Evolutionary conservation across 2,329 filamentous ascomycete species (phyloP).

Genomic region (Colletotrichum noveboracense): DNA sequence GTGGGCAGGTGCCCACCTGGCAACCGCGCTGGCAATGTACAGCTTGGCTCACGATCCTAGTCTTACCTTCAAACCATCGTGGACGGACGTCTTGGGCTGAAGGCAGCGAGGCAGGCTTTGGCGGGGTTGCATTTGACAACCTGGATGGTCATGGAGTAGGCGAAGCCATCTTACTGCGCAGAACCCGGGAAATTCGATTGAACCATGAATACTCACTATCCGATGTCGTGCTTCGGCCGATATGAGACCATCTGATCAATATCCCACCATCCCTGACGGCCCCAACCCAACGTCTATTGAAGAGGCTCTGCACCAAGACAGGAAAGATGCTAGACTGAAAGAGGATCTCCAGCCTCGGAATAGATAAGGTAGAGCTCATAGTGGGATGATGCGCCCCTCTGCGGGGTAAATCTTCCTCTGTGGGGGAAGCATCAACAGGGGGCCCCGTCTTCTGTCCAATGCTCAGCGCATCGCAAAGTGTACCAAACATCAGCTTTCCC

Average conservation of each 20-base stretch:
- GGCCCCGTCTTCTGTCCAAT: background rate
- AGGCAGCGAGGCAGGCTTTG: background rate
- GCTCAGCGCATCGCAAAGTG: background rate
- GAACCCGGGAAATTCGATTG: background rate
- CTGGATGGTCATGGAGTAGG: background rate
- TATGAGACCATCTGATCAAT: background rate
- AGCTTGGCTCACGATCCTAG: background rate
- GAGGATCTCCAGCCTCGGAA: background rate
- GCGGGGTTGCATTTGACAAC: background rate
- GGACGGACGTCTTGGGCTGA: background rate
- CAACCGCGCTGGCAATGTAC: background rate
- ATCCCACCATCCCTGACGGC: background rate
- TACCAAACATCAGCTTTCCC: background rate
- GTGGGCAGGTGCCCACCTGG: background rate
- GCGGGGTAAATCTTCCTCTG: constrained; percentile 18
- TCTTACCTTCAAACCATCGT: background rate
- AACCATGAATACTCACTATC: background rate
- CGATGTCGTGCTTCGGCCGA: background rate
- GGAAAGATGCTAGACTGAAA: background rate
- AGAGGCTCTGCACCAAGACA: background rate
- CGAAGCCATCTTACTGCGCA: background rate
- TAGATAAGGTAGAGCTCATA: background rate
- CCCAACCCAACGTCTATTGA: background rate
- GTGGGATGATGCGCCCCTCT: constrained; percentile 16
- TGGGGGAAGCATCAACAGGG: constrained; percentile 12